Evolutionary conservation across 2,329 filamentous ascomycete species (phyloP).

Genomic region (Beauveria sp.): DNA sequence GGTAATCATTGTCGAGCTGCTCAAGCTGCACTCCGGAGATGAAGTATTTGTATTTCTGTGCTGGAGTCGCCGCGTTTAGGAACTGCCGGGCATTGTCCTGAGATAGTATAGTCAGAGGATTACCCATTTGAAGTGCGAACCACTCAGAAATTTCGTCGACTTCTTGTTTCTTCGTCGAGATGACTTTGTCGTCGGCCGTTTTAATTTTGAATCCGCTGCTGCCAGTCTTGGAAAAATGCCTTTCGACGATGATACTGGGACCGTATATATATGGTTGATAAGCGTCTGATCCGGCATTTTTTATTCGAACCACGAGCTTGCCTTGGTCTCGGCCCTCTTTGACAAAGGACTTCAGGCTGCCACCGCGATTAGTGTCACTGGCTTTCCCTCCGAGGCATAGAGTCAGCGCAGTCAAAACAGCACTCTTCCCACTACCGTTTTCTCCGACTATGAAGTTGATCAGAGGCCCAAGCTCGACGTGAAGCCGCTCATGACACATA

Average conservation of each 20-base stretch:
- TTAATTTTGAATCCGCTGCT: slow-evolving; percentile 83
- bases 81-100: slow-evolving; percentile 95
- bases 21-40: slow-evolving; percentile 90
- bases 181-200: slow-evolving; percentile 56
- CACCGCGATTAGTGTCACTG: slow-evolving; percentile 83
- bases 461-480: slow-evolving; percentile 78
- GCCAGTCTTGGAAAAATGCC: slow-evolving; percentile 71
- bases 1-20: slow-evolving; percentile 85
- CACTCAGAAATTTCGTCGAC: slow-evolving; percentile 91
- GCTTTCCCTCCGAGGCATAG: slow-evolving; percentile 94
- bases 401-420: slow-evolving; percentile 84
- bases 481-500: slow-evolving; percentile 85
- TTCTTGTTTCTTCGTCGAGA: slow-evolving; percentile 79
- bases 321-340: slow-evolving; percentile 78
- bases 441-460: slow-evolving; percentile 98
- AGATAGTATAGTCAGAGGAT: slow-evolving; percentile 89
- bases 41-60: slow-evolving; percentile 94
- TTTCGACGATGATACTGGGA: slow-evolving; percentile 79
- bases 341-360: slow-evolving; percentile 82
- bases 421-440: slow-evolving; percentile 97
- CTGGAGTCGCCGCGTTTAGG: slow-evolving; percentile 71
- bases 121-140: slow-evolving; percentile 89
- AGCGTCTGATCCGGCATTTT: slow-evolving; percentile 79
- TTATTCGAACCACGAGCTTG: slow-evolving; percentile 74
- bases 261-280: slow-evolving; percentile 80